Conservation (phyloP, 2,329 filamentous ascomycete genomes). For the Arthrobotrys megalospora region DNA sequence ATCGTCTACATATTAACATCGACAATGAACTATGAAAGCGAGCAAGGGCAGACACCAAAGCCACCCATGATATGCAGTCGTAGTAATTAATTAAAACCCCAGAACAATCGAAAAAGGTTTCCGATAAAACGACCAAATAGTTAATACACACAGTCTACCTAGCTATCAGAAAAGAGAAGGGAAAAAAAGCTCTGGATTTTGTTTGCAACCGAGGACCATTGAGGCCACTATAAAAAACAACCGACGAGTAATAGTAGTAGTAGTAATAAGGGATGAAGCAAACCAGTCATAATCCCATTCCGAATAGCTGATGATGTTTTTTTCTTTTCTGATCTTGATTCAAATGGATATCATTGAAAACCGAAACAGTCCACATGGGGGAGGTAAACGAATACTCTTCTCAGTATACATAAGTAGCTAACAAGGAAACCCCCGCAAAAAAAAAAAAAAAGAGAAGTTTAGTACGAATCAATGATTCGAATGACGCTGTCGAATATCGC, state of each 20-base stretch:
- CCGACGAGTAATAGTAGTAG: background rate
- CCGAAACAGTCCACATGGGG: conserved; percentile 9
- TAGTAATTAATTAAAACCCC: too few relatives aligned
- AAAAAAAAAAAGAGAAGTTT: background rate
- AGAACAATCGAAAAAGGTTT: too few relatives aligned
- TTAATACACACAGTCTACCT: conserved; percentile 49
- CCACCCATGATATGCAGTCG: too few relatives aligned
- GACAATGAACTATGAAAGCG: too few relatives aligned
- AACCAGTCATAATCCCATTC: background rate
- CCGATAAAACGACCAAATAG: background rate
- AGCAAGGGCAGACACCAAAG: too few relatives aligned
- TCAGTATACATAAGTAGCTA: conserved; percentile 34
- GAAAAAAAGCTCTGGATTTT: conserved; percentile 2
- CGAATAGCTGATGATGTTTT: background rate
- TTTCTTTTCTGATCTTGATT: conserved; percentile 26
- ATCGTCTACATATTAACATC: too few relatives aligned
- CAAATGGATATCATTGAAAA: conserved; percentile 51
- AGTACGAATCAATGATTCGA: conserved; percentile 11
- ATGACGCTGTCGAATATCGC: conserved; percentile 2
- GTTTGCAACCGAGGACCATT: conserved; percentile 32
- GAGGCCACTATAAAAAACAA: background rate
- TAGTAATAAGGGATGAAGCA: background rate
- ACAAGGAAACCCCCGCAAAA: conserved; percentile 16
- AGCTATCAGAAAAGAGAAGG: background rate
- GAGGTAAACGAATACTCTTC: conserved; percentile 7